Base-by-base conservation (phyloP, 257 asterid species). In the Fraxinus quadrangulata region DNA sequence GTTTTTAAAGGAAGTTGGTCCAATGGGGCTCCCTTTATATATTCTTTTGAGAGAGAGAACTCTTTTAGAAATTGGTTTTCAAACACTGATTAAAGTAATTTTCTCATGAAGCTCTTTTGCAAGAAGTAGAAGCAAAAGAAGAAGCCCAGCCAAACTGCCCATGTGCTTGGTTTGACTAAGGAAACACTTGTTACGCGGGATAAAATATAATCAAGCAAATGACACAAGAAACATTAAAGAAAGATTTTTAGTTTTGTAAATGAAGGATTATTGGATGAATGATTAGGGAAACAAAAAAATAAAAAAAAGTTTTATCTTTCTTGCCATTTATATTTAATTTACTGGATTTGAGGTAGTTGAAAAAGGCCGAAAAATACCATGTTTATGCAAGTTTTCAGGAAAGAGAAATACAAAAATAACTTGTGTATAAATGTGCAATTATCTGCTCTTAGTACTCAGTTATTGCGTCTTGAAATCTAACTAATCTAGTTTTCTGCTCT, bases 111-210 rank as follows among this genome's bases (percentile, higher is more conserved):
- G 0, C 51, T 42, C 51, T 39, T 39, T 39, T 39, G 45, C 13
- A 39, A 39, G 13, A 39, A 42, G 17, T 13, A 12, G 51, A 42
- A 42, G 51, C 51, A 12, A 12, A 42, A 42, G 51, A 39, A 11
- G 17, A 13, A 2, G 51, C 51, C 17, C 17, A 2, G 5, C 51
- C 51, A 42, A 42, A 42, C 0, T 14, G 51, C 1, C 51, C 51
- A 42, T 19, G 37, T 31, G 40, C 71, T 65, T 75, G 72, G 75
- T 71, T 42, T 71, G 63, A 36, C 72, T 19, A 31, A 47, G 42
- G 70, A 61, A 26, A 59, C 59, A 66, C 77, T 72, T 81, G 73
- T 81, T 66, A 30, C 61, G 77, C 21, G 39, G 78, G 68, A 47
- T 30, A 67, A 67, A 24, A 23, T 21, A 14, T 21, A 39, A 45